These are phyloP conservation scores for Serpula lacrymans DNA, from an alignment of 768 basidiomycete species.

Conservation along the genomic window DNA sequence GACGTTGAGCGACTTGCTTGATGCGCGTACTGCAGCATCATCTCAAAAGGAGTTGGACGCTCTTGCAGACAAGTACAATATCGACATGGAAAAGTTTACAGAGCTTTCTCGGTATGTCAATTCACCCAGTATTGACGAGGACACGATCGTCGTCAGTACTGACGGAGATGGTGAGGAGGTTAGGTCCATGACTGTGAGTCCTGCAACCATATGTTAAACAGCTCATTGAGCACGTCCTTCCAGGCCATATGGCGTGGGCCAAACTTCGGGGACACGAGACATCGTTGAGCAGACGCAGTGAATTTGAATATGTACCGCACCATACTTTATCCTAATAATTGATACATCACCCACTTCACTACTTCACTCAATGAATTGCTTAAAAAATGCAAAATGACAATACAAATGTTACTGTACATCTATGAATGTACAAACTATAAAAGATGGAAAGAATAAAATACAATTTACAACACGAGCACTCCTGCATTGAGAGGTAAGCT, in stretches of 20 bases:
- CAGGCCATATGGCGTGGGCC: no score
- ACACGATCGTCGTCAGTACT: conserved; percentile 38
- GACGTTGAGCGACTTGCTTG: conserved; percentile 54
- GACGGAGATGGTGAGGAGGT: conserved; percentile 58
- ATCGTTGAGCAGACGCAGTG: no score
- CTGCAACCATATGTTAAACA: no score
- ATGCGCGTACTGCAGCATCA: conserved; percentile 52
- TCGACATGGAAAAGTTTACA: conserved; percentile 53
- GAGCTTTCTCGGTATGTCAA: conserved; percentile 55
- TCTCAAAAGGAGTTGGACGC: conserved; percentile 40
- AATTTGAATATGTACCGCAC: no score
- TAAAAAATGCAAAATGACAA: neutral
- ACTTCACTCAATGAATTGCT: no score
- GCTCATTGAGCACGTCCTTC: no score
- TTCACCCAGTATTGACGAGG: conserved; percentile 57
- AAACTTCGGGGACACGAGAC: no score
- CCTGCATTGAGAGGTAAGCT: conserved; percentile 4
- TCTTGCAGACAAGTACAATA: conserved; percentile 51
- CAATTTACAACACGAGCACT: neutral
- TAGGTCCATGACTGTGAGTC: conserved; percentile 46
- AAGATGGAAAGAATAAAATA: neutral
- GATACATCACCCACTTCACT: no score
- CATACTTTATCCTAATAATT: no score
- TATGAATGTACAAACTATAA: conserved; percentile 7
- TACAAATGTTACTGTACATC: conserved; percentile 8